Conservation (phyloP, 2,329 filamentous ascomycete genomes). For the Trichoderma polysporum region DNA sequence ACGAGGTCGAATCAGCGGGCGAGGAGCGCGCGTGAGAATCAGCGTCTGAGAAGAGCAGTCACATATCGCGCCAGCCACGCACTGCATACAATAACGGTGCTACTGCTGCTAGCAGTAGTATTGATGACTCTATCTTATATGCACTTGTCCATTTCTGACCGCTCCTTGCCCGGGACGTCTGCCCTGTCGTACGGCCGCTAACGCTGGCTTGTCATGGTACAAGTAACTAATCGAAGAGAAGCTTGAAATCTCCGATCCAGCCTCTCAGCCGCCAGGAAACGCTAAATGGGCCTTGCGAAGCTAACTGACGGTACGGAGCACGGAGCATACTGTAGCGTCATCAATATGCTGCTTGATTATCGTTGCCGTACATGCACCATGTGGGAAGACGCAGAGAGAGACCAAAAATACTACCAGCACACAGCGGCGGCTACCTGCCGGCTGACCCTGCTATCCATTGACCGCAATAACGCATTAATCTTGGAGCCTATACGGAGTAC, state of each 20-base stretch:
- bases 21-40: neutral
- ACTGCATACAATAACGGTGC: neutral
- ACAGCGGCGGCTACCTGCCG: neutral
- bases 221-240: neutral
- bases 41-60: neutral
- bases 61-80: neutral
- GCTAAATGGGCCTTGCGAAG: neutral
- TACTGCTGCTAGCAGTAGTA: neutral
- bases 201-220: neutral
- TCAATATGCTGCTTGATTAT: neutral
- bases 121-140: constrained; percentile 1
- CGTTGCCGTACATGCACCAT: neutral
- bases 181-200: neutral
- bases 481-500: neutral
- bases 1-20: neutral
- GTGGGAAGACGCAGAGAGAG: neutral
- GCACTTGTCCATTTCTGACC: constrained; percentile 13
- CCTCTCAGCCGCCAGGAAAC: constrained; percentile 18
- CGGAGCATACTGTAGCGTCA: neutral
- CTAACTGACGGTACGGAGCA: neutral
- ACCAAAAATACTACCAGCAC: neutral
- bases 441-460: neutral
- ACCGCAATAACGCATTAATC: neutral
- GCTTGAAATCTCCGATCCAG: constrained; percentile 12
- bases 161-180: neutral